Base-by-base conservation (phyloP, 805 yeast species). In the Candida takata region DNA sequence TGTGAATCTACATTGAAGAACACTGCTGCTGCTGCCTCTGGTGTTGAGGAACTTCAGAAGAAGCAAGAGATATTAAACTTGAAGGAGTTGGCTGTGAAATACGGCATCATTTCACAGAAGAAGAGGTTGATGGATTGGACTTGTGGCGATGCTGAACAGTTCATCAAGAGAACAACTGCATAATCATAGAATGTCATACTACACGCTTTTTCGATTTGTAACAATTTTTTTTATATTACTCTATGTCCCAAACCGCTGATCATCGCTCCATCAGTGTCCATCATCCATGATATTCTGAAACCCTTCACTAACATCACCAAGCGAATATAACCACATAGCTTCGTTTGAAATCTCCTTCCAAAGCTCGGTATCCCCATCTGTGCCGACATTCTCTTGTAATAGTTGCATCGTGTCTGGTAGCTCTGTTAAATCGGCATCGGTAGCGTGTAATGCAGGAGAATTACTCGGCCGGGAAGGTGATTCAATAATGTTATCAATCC, bases 331-430 rank as follows among this genome's bases (percentile, higher is more conserved):
- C 94, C 94, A 83, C 45, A 73, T 77, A 0, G 88, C 88, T 48
- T 81, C 85, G 48, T 72, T 73, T 0, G 87, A 76, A 37, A 83
- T 78, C 43, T 82, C 88, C 50, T 74, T 78, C 94, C 94, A 83
- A 23, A 83, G 58, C 41, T 79, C 69, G 33, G 62, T 55, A 43
- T 74, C 80, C 4, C 58, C 52, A 13, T 61, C 55, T n/a, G 61
- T 61, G 3, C 59, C 48, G 15, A 60, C 54, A 17, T 42, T 48
- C 20, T 42, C 41, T 25, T 52, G 56, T 14, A 52, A 37, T 31
- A 48, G 34, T 41, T 46, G 61, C 51, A 41, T 52, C 17, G 46
- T 58, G 18, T 48, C 57, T 59, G 43, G 50, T 3, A 38, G 48
- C 17, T 42, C 39, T 6, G 39, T 38, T 8, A 44, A 47, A 17